These are phyloP conservation scores for Hypoxylon sp. DNA, from an alignment of 2,329 filamentous ascomycete genomes.

Conservation along the genomic window DNA sequence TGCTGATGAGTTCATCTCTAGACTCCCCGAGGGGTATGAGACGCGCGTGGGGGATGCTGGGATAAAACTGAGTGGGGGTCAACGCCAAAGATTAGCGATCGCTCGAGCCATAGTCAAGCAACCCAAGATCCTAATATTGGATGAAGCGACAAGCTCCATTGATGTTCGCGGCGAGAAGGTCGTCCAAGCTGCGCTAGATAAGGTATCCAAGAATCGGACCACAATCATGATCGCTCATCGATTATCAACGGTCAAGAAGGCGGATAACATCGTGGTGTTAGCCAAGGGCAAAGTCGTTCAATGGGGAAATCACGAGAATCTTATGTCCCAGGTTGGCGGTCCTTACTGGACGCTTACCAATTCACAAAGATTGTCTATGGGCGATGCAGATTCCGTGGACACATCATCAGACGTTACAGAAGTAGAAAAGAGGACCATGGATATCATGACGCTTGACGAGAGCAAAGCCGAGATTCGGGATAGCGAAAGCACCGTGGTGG, in stretches of 20 bases:
- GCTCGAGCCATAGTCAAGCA: conserved; percentile 75
- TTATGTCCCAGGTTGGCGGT: conserved; percentile 72
- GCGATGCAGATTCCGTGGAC: conserved; percentile 58
- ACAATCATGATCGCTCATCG: conserved; percentile 77
- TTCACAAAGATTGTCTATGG: conserved; percentile 70
- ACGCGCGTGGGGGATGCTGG: conserved; percentile 76
- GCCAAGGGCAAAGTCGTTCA: conserved; percentile 77
- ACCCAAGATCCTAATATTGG: conserved; percentile 75
- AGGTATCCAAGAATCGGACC: conserved; percentile 71
- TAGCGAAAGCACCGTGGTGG: conserved; percentile 31
- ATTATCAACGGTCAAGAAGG: conserved; percentile 66
- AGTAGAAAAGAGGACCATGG: conserved; percentile 58
- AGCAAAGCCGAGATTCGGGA: conserved; percentile 52
- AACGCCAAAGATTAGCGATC: conserved; percentile 76
- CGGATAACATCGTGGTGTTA: conserved; percentile 60
- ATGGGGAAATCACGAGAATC: conserved; percentile 79
- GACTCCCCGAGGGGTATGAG: conserved; percentile 70
- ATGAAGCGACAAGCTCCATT: conserved; percentile 75
- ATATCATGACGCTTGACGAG: conserved; percentile 60
- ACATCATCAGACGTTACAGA: conserved; percentile 52
- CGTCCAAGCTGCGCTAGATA: conserved; percentile 70
- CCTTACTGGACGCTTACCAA: conserved; percentile 77
- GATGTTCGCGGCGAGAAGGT: conserved; percentile 62
- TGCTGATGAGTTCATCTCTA: conserved; percentile 70
- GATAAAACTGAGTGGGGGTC: conserved; percentile 76